phyloP scores from a whole-genome alignment of 768 basidiomycete species.

The Scleroderma bovista region DNA sequence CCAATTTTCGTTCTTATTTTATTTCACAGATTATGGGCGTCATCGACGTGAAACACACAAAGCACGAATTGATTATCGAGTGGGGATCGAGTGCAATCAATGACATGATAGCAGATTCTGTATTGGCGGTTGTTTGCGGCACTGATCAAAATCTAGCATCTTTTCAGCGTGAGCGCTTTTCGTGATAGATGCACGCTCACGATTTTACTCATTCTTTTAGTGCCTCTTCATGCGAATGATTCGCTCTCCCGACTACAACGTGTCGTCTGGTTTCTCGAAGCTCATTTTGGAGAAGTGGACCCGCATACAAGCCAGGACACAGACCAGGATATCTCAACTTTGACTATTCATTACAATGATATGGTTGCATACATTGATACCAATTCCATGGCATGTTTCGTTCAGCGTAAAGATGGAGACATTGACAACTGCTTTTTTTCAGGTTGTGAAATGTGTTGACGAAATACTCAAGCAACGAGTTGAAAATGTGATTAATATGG shows the following conservation, averaged over 20 bases:
- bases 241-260: conserved; percentile 44
- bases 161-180: conserved; percentile 66
- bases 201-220: conserved; percentile 17
- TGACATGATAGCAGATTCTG: conserved; percentile 97
- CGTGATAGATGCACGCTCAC: not conserved
- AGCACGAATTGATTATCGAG: conserved; percentile 78
- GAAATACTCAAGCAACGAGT: conserved; percentile 71
- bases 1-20: not conserved
- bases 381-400: conserved; percentile 56
- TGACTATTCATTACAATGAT: conserved; percentile 75
- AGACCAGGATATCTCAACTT: conserved; percentile 48
- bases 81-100: conserved; percentile 92
- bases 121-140: conserved; percentile 78
- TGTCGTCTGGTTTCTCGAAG: conserved; percentile 79
- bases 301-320: conserved; percentile 57
- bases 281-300: conserved; percentile 91
- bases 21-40: conserved; percentile 86
- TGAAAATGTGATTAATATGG: conserved; percentile 83
- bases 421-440: conserved; percentile 1
- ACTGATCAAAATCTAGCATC: conserved; percentile 94
- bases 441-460: conserved; percentile 63
- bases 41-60: conserved; percentile 73
- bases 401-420: not conserved
- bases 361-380: conserved; percentile 74
- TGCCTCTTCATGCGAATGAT: conserved; percentile 55